Evolutionary conservation across 1,284 basidiomycete species (phyloP), one percentile per base, ranked within the genome.

Genomic region (Schizophyllum commune): DNA sequence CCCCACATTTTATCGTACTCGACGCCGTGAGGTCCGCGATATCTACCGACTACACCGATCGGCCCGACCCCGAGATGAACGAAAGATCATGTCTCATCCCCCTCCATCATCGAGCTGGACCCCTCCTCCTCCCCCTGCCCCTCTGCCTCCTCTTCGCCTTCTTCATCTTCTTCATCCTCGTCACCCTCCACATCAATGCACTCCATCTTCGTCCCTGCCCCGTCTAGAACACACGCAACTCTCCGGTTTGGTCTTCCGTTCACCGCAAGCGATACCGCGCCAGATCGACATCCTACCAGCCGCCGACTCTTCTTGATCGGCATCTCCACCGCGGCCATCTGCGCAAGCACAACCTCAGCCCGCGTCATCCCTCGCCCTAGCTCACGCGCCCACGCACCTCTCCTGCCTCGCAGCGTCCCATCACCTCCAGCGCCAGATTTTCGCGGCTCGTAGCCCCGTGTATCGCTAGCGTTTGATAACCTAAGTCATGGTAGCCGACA

Each of bases 141-240:
- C 22, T 60, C 64, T 11, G 55, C 22, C 27, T 62, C 64, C 20
- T 58, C 39, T 55, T 56, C 58, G 67, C 77, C 77, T 64, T 73
- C 73, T 64, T 75, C 77, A 68, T 78, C 84, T 68, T 77, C 79
- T 66, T 81, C 82, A 66, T 83, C 82, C 60, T 67, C 76, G 68
- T 85, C 79, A 58, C 81, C 86, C 75, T 90, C 90, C 75, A 92
- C 78, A 77, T 92, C 90, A 68, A 92, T 75, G 59, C 86, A 79
- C 75, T 92, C 89, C 76, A 91, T 71, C 63, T 74, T 75, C 65
- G 74, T 77, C 64, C 88, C 88, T 58, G 77, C 76, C 62, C 71
- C 74, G 70, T 88, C 87, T 70, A 92, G 71, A 61, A 91, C 81
- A 71, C 89, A 90, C 17, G 83, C 88, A 59, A 91, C 84, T 69